Evolutionary conservation across 305 asterid genomes (phyloP).

Genomic region (Withania somnifera): DNA sequence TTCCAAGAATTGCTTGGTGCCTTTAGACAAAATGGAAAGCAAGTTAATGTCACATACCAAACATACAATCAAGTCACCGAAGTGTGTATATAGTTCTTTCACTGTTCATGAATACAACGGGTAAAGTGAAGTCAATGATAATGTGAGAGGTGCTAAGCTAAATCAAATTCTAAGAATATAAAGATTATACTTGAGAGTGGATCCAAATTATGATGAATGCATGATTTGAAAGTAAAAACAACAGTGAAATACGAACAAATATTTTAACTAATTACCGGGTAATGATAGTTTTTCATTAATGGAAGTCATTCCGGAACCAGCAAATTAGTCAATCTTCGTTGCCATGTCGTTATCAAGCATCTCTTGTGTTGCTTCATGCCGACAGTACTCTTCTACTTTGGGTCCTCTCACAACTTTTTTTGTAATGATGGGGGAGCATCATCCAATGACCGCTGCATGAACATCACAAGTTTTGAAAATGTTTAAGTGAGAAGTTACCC

Average conservation of each 20-base stretch:
- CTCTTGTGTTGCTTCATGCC: slow-evolving; percentile 32
- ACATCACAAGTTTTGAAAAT: slow-evolving; percentile 30
- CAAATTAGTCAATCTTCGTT: slow-evolving; percentile 25
- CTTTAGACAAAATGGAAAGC: neutral
- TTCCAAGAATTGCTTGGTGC: neutral
- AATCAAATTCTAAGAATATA: neutral
- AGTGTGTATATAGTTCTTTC: neutral
- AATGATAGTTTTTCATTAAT: slow-evolving; percentile 16
- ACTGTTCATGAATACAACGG: neutral
- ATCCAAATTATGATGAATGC: slow-evolving; percentile 7
- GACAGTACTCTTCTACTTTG: slow-evolving; percentile 35
- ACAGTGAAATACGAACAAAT: neutral
- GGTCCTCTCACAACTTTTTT: slow-evolving; percentile 48
- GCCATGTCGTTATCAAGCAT: slow-evolving; percentile 41
- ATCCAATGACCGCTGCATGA: slow-evolving; percentile 35
- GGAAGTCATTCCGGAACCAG: slow-evolving; percentile 19
- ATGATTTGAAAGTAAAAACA: slow-evolving; percentile 13
- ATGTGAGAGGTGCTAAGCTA: neutral
- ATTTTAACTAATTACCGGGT: slow-evolving; percentile 13
- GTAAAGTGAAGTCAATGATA: neutral
- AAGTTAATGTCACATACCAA: neutral
- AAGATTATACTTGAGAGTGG: neutral
- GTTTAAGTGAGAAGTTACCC: slow-evolving; percentile 27
- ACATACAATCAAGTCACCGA: neutral
- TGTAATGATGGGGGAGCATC: slow-evolving; percentile 41